Conservation (phyloP, 179 eudicot genomes). For the Actinidia arguta region DNA sequence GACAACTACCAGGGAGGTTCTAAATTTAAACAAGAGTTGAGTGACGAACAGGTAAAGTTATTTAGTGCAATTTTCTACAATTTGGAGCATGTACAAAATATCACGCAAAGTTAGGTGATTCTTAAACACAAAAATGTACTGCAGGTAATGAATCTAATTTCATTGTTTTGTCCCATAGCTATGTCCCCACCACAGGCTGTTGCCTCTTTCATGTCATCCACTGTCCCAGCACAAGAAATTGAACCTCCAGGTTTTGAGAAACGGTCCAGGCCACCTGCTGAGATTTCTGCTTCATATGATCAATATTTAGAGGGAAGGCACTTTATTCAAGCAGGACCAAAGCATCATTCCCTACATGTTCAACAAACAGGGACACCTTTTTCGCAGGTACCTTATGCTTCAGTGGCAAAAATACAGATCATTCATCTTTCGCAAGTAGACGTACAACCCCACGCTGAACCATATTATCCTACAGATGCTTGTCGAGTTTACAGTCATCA, state of each 20-base stretch:
- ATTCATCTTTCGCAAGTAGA: slow-evolving; percentile 13
- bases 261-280: slow-evolving; percentile 7
- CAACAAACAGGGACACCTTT: background rate
- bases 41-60: slow-evolving; percentile 41
- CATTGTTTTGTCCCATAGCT: slow-evolving; percentile 45
- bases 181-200: slow-evolving; percentile 18
- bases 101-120: background rate
- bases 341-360: background rate
- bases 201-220: background rate
- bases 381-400: slow-evolving; percentile 7
- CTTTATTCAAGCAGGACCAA: background rate
- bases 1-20: slow-evolving; percentile 33
- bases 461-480: slow-evolving; percentile 9
- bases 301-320: slow-evolving; percentile 9
- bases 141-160: slow-evolving; percentile 45
- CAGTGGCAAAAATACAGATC: background rate
- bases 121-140: slow-evolving; percentile 12
- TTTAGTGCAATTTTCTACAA: background rate
- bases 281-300: slow-evolving; percentile 6
- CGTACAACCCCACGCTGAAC: slow-evolving; percentile 18
- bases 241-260: slow-evolving; percentile 22
- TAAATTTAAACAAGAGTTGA: slow-evolving; percentile 56
- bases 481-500: slow-evolving; percentile 24
- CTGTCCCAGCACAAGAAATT: background rate
- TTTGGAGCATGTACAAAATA: background rate